Evolutionary conservation across 371 early-diverging fungal species (phyloP).

Genomic region (Phascolomyces articulosus): DNA sequence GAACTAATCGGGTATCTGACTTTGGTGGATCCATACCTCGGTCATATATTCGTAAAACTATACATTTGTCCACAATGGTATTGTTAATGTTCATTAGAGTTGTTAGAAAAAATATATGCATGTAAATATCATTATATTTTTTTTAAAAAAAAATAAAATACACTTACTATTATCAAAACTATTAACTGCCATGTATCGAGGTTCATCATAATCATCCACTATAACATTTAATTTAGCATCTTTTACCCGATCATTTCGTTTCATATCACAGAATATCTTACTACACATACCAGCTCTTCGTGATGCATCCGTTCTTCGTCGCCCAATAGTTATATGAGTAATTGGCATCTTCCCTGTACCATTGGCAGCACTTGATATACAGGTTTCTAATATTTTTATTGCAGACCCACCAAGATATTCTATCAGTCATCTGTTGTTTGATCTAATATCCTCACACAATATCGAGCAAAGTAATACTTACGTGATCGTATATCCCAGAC

Average conservation of each 20-base stretch:
- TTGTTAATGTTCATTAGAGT: no score
- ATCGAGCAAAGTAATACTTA: constrained; percentile 20
- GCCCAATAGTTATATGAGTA: constrained; percentile 72
- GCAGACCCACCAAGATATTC: neutral
- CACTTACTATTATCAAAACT: constrained; percentile 84
- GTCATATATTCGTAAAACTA: constrained; percentile 86
- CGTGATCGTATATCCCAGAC: constrained; percentile 86
- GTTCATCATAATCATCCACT: constrained; percentile 74
- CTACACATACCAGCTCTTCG: constrained; percentile 41
- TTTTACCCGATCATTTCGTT: no score
- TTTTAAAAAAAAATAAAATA: no score
- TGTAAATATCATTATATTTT: no score
- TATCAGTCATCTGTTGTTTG: neutral
- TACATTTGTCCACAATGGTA: neutral
- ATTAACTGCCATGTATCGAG: constrained; percentile 82
- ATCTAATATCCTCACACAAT: no score
- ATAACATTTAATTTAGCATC: constrained; percentile 4
- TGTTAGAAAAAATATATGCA: no score
- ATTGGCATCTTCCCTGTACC: constrained; percentile 77
- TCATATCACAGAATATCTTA: no score
- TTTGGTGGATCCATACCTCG: constrained; percentile 78
- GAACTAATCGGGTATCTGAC: constrained; percentile 64
- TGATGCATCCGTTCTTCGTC: constrained; percentile 52
- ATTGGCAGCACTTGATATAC: constrained; percentile 62
- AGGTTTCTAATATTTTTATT: constrained; percentile 40